Evolutionary conservation across 768 basidiomycete genomes (phyloP).

Genomic region (Hericium rajendrae): DNA sequence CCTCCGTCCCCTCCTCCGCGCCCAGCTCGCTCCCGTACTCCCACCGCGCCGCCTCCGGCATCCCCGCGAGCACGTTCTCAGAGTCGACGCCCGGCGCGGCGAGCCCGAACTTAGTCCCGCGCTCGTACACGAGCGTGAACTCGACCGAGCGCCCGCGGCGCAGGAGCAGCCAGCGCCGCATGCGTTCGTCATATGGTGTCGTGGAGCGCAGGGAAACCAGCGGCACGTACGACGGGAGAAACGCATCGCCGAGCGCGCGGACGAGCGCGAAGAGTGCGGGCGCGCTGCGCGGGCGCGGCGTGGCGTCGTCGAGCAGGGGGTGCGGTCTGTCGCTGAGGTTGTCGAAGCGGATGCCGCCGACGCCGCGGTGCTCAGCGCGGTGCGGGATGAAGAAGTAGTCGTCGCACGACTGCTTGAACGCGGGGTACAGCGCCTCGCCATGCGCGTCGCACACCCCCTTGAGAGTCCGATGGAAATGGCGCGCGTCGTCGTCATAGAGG

Average conservation of each 20-base stretch:
- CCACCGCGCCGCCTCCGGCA: constrained; percentile 61
- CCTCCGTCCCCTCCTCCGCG: constrained; percentile 32
- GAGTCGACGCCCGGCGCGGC: constrained; percentile 47
- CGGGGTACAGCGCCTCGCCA: constrained; percentile 55
- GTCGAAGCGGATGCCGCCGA: constrained; percentile 96
- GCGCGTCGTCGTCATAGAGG: constrained; percentile 77
- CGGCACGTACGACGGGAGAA: constrained; percentile 88
- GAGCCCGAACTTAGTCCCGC: constrained; percentile 61
- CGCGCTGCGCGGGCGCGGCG: constrained; percentile 42
- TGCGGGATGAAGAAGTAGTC: constrained; percentile 94
- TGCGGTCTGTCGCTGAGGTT: constrained; percentile 69
- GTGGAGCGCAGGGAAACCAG: constrained; percentile 54
- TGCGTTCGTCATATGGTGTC: constrained; percentile 49
- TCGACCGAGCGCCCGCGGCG: constrained; percentile 91
- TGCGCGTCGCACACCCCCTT: constrained; percentile 70
- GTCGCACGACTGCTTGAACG: constrained; percentile 95
- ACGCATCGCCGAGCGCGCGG: constrained; percentile 61
- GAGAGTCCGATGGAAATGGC: constrained; percentile 77
- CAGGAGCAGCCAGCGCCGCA: constrained; percentile 88
- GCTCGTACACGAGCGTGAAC: constrained; percentile 62
- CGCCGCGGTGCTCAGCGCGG: constrained; percentile 73
- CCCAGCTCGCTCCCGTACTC: constrained; percentile 56
- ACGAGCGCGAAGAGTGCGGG: constrained; percentile 74
- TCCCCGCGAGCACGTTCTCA: constrained; percentile 56
- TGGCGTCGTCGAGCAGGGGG: constrained; percentile 38